These are phyloP conservation scores for Gaertneriomyces semiglobifer DNA, from an alignment of 192 early-diverging fungal species.

Conservation along the genomic window DNA sequence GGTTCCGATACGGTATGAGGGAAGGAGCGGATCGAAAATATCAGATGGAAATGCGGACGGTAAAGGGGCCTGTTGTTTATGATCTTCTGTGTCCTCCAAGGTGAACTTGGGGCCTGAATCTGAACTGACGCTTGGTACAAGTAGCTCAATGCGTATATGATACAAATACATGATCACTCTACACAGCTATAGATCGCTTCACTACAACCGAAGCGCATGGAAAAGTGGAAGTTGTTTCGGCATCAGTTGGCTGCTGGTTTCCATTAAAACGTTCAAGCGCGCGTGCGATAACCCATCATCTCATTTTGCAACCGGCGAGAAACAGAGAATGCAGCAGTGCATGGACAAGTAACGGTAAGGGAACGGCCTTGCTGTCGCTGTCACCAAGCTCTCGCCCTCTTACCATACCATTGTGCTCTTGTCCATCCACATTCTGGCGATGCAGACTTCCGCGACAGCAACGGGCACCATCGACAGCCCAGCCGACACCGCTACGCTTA, in stretches of 20 bases:
- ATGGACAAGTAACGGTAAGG: background rate
- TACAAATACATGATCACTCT: slow-evolving; percentile 14
- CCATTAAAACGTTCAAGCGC: background rate
- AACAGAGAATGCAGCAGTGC: background rate
- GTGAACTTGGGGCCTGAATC: background rate
- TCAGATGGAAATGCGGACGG: slow-evolving; percentile 14
- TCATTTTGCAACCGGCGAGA: background rate
- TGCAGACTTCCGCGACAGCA: background rate
- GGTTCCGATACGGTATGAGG: slow-evolving; percentile 22
- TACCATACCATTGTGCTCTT: background rate
- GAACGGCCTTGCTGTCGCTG: background rate
- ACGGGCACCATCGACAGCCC: background rate
- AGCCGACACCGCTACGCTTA: background rate
- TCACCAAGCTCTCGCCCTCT: background rate
- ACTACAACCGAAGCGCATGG: too few species aligned
- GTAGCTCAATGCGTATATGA: slow-evolving; percentile 21
- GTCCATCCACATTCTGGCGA: background rate
- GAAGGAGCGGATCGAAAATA: slow-evolving; percentile 20
- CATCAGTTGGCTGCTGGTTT: too few species aligned
- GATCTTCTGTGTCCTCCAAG: background rate
- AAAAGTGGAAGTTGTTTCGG: too few species aligned
- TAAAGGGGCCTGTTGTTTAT: background rate
- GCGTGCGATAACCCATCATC: background rate
- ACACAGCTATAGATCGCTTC: too few species aligned
- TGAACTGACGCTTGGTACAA: slow-evolving; percentile 7